phyloP scores from a whole-genome alignment of 1,284 basidiomycete species.

The Mycena sp. region DNA sequence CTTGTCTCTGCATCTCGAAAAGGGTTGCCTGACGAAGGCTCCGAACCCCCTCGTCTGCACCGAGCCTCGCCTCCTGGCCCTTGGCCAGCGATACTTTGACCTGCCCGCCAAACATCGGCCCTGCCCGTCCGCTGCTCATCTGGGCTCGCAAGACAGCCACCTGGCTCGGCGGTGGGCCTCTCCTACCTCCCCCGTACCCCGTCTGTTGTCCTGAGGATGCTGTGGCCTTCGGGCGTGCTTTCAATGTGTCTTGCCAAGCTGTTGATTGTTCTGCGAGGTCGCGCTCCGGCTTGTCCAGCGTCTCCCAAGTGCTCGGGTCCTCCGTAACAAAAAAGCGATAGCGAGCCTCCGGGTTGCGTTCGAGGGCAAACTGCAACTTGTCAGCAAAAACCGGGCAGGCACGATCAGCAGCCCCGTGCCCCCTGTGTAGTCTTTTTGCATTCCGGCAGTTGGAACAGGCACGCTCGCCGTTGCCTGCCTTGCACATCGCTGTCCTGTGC shows the following conservation, averaged over 20 bases:
- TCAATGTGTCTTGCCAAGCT: background rate
- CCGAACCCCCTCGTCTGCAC: too few relatives aligned
- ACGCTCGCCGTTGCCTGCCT: background rate
- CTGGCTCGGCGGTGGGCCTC: background rate
- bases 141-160: too few relatives aligned
- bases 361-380: background rate
- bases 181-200: too few relatives aligned
- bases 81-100: too few relatives aligned
- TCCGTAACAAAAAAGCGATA: conserved; percentile 22
- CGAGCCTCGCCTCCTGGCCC: too few relatives aligned
- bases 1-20: too few relatives aligned
- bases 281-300: conserved; percentile 2
- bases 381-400: conserved; percentile 9
- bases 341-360: conserved; percentile 9
- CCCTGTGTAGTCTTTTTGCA: background rate
- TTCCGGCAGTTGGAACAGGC: conserved; percentile 18
- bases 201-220: too few relatives aligned
- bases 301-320: background rate
- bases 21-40: too few relatives aligned
- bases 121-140: too few relatives aligned
- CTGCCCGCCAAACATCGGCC: too few relatives aligned
- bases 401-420: conserved; percentile 26
- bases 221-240: too few relatives aligned
- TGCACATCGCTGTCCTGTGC: conserved; percentile 21
- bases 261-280: background rate